phyloP scores from a whole-genome alignment of 1,284 basidiomycete genomes.

The Trametes sp. region DNA sequence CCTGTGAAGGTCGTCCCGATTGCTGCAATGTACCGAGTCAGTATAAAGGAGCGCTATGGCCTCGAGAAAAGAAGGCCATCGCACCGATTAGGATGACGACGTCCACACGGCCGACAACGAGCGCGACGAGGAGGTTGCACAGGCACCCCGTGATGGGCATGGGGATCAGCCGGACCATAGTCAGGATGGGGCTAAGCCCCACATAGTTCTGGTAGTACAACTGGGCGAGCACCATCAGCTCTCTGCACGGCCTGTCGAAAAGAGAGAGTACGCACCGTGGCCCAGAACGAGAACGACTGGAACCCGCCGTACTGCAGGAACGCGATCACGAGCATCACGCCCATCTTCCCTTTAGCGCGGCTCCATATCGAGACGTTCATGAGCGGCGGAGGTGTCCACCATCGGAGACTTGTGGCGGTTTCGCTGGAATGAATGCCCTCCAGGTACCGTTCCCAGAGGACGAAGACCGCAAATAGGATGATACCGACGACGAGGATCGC shows the following conservation, averaged over 20 bases:
- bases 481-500: constrained; percentile 71
- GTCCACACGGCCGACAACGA: constrained; percentile 64
- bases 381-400: constrained; percentile 65
- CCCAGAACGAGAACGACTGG: constrained; percentile 47
- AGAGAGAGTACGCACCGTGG: no score
- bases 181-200: constrained; percentile 61
- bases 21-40: constrained; percentile 40
- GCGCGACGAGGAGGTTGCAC: constrained; percentile 74
- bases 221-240: constrained; percentile 37
- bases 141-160: constrained; percentile 75
- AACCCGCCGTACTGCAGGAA: constrained; percentile 78
- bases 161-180: constrained; percentile 82
- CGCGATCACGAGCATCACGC: constrained; percentile 70
- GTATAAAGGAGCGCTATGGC: not conserved
- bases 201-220: constrained; percentile 76
- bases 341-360: constrained; percentile 68
- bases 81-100: constrained; percentile 64
- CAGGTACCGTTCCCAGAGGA: constrained; percentile 76
- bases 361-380: constrained; percentile 75
- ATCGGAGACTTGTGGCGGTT: constrained; percentile 5
- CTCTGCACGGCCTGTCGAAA: no score
- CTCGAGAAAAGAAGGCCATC: constrained; percentile 26
- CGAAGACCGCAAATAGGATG: constrained; percentile 63
- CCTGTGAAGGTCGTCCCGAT: constrained; percentile 67
- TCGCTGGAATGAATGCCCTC: constrained; percentile 46